Percentiles rank a stretch among this genome's conserved stretches.
Conservation (phyloP, 2,329 filamentous ascomycete genomes). For the Verticillium isaacii region DNA sequence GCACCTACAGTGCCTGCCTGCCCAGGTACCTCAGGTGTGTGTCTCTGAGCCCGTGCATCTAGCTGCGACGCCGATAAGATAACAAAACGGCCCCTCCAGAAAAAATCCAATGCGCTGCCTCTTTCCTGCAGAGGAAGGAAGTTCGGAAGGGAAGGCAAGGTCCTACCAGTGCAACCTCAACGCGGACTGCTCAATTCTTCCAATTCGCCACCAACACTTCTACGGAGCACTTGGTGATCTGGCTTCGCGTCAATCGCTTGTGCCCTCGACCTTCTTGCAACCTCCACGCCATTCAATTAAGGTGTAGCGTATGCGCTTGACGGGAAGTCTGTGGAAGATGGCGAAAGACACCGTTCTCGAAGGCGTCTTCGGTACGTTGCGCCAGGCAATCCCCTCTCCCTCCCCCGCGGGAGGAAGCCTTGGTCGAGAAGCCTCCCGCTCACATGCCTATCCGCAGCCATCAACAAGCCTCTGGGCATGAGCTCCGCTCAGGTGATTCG, state of each 20-base stretch:
- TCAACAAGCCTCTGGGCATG: slow-evolving; percentile 86
- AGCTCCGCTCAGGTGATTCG: slow-evolving; percentile 89
- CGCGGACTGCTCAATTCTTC: neutral
- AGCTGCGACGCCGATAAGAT: neutral
- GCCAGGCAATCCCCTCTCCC: neutral
- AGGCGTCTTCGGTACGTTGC: slow-evolving; percentile 48
- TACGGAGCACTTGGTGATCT: neutral
- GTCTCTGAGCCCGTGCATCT: neutral
- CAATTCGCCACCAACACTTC: neutral
- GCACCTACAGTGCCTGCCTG: too few species aligned
- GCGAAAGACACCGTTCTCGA: slow-evolving; percentile 48
- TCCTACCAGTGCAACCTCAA: neutral
- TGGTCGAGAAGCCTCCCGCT: neutral
- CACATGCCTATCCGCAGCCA: slow-evolving; percentile 50
- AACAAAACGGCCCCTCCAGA: neutral
- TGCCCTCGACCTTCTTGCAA: neutral
- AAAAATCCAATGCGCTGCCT: neutral
- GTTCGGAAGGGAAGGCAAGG: neutral
- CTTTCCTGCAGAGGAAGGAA: neutral
- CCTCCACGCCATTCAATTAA: neutral
- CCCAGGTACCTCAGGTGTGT: too few species aligned
- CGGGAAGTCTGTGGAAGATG: slow-evolving; percentile 39
- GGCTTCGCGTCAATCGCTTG: neutral
- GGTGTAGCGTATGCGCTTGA: slow-evolving; percentile 23
- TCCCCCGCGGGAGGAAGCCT: neutral